Conservation (phyloP, 1,139 yeast species). For the Diutina mesorugosa region DNA sequence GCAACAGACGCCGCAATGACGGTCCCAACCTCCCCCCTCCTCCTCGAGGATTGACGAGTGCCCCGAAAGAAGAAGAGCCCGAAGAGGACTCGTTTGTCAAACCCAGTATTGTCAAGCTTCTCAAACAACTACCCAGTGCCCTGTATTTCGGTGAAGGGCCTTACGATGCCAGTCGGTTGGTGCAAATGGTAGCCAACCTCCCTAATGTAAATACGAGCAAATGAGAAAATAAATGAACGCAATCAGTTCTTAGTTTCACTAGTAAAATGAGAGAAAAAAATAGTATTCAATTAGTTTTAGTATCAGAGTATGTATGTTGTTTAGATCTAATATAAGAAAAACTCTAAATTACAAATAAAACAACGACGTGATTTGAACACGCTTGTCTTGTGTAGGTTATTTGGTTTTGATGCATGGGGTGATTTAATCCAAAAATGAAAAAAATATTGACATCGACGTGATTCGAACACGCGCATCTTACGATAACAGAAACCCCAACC, state of each 20-base stretch:
- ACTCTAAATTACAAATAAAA: no score
- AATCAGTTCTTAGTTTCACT: no score
- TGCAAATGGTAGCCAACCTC: constrained; percentile 25
- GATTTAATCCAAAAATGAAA: no score
- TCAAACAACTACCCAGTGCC: constrained; percentile 41
- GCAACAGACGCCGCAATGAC: background rate
- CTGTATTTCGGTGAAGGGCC: constrained; percentile 32
- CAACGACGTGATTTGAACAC: background rate
- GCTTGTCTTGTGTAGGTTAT: no score
- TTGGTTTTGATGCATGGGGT: no score
- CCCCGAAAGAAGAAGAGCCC: constrained; percentile 4
- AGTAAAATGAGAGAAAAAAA: no score
- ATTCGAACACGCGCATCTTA: background rate
- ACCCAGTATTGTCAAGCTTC: constrained; percentile 38
- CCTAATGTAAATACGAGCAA: constrained; percentile 10
- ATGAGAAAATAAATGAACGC: background rate
- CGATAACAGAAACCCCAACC: background rate
- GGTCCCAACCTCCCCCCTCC: constrained; percentile 3
- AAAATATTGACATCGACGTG: background rate
- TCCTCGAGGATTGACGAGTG: constrained; percentile 4
- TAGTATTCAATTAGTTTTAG: no score
- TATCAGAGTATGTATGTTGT: no score
- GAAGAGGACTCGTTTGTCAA: constrained; percentile 23
- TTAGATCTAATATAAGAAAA: no score
- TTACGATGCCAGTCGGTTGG: constrained; percentile 27